Conservation (phyloP, 805 yeast species). For the Cyberlindnera galapagoensis region DNA sequence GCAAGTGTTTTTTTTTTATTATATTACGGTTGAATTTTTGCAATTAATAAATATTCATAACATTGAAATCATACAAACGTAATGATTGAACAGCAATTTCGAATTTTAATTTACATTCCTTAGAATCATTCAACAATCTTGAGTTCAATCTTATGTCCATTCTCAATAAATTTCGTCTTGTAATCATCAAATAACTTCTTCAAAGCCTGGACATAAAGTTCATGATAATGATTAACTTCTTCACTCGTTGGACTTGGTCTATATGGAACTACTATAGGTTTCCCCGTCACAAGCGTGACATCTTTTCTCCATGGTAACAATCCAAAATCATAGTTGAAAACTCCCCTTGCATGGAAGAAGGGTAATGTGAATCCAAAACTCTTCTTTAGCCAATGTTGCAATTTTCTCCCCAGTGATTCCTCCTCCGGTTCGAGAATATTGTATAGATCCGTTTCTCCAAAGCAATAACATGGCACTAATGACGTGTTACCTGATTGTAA, state of each 20-base stretch:
- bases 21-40: not conserved
- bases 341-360: conserved; percentile 84
- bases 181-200: conserved; percentile 59
- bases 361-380: conserved; percentile 82
- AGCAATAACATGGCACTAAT: conserved; percentile 83
- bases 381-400: conserved; percentile 70
- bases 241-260: conserved; percentile 36
- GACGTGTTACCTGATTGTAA: conserved; percentile 69
- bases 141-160: conserved; percentile 10
- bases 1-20: not conserved
- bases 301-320: conserved; percentile 79
- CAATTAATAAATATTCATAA: not conserved
- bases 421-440: conserved; percentile 40
- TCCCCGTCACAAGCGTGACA: conserved; percentile 69
- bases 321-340: conserved; percentile 90
- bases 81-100: too few relatives aligned
- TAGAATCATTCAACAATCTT: conserved; percentile 22
- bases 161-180: conserved; percentile 40
- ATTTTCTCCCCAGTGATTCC: conserved; percentile 40
- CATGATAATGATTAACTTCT: conserved; percentile 66
- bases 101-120: too few relatives aligned
- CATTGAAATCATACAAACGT: too few relatives aligned
- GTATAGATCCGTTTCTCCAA: conserved; percentile 78
- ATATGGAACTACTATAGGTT: conserved; percentile 55
- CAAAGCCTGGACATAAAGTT: conserved; percentile 58